Percentiles rank a stretch among this genome's conserved stretches.
Evolutionary conservation across 768 basidiomycete genomes (phyloP).

Genomic region (Myochromella boudieri): DNA sequence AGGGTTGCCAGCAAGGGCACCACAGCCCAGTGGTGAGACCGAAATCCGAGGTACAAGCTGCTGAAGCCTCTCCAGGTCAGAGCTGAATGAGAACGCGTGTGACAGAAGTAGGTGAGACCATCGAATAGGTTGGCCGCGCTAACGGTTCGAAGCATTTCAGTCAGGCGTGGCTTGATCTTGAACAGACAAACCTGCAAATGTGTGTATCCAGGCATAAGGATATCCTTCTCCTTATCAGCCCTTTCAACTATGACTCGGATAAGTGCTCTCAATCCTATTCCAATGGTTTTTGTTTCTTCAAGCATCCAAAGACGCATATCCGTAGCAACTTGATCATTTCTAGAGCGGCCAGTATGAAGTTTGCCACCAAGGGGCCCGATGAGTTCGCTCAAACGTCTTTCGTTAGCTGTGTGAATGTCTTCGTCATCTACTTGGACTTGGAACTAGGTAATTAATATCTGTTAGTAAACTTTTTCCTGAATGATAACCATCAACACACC

Average conservation of each 20-base stretch:
- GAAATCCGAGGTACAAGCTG: conserved; percentile 89
- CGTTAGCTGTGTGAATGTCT: conserved; percentile 99
- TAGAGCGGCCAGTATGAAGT: conserved; percentile 93
- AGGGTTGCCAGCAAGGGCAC: conserved; percentile 95
- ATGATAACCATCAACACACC: conserved; percentile 45
- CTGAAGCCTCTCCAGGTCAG: conserved; percentile 82
- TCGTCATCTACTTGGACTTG: conserved; percentile 83
- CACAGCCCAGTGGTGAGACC: conserved; percentile 90
- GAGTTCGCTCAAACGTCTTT: conserved; percentile 89
- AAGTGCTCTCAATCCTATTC: conserved; percentile 69
- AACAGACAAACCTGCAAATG: conserved; percentile 76
- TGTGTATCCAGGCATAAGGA: conserved; percentile 93
- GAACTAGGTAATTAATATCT: conserved; percentile 51
- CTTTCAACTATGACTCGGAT: conserved; percentile 89
- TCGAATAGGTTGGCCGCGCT: conserved; percentile 98
- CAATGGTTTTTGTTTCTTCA: conserved; percentile 68
- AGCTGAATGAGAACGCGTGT: conserved; percentile 91
- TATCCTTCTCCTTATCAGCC: conserved; percentile 90
- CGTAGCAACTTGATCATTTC: conserved; percentile 98
- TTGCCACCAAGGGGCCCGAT: conserved; percentile 94
- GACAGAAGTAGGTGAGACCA: conserved; percentile 98
- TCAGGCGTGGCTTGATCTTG: neutral
- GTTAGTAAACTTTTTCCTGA: neutral
- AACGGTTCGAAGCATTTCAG: neutral
- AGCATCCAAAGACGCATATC: conserved; percentile 98